A percentile compares a stretch with the other conserved stretches of the same genome.
phyloP scores from a whole-genome alignment of 2,329 filamentous ascomycete genomes.

The Clonostachys sp. region DNA sequence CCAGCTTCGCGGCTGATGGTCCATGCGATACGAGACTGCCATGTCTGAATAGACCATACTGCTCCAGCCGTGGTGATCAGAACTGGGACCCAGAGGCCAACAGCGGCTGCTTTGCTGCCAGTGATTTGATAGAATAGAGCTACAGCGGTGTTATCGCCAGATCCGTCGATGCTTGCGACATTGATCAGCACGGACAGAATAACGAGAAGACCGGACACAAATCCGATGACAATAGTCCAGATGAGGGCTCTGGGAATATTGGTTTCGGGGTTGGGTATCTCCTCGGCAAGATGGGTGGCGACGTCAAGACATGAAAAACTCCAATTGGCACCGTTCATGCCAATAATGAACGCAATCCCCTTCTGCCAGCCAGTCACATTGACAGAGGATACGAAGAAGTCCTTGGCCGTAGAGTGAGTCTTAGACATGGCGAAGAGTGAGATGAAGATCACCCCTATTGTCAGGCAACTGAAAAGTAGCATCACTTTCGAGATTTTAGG shows the following conservation, averaged over 20 bases:
- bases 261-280: conserved; percentile 15
- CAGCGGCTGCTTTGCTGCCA: too few species aligned
- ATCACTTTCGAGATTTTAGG: conserved; percentile 15
- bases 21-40: too few species aligned
- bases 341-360: conserved; percentile 19
- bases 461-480: conserved; percentile 15
- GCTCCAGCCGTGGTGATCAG: too few species aligned
- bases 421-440: conserved; percentile 16
- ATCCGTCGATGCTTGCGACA: too few species aligned
- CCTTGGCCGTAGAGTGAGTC: conserved; percentile 6
- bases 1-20: too few species aligned
- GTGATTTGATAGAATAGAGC: background rate
- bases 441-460: conserved; percentile 13
- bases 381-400: conserved; percentile 10
- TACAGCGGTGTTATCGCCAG: background rate
- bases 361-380: conserved; percentile 16
- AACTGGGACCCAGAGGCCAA: too few species aligned
- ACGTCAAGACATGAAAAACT: conserved; percentile 20
- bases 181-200: conserved; percentile 1
- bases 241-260: conserved; percentile 15
- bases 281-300: conserved; percentile 17
- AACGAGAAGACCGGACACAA: conserved; percentile 1
- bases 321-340: conserved; percentile 19
- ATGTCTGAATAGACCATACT: too few species aligned
- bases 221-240: conserved; percentile 6